These are phyloP conservation scores for Saccharomycopsis hybrid DNA, from an alignment of 1,139 yeast genomes.

Conservation along the genomic window DNA sequence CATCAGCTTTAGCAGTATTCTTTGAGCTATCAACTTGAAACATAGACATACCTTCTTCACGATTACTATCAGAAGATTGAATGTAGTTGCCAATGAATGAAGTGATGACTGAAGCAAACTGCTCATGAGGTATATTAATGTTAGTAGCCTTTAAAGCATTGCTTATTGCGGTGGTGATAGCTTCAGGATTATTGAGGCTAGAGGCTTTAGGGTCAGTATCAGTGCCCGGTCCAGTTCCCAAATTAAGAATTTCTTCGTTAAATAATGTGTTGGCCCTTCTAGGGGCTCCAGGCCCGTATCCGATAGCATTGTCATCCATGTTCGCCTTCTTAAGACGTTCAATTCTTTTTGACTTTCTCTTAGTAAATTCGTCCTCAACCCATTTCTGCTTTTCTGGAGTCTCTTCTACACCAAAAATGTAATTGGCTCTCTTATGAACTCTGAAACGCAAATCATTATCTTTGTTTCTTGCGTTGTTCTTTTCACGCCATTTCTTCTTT, in stretches of 20 bases:
- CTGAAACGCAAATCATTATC: constrained; percentile 81
- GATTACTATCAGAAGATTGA: neutral
- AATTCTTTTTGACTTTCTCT: constrained; percentile 52
- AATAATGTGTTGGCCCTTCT: constrained; percentile 1
- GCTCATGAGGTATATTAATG: constrained; percentile 12
- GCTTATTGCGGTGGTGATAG: constrained; percentile 10
- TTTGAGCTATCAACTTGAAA: neutral
- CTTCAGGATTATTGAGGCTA: neutral
- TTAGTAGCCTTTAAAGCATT: constrained; percentile 9
- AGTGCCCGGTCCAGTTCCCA: neutral
- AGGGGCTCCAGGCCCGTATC: neutral
- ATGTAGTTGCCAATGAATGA: neutral
- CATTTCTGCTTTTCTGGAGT: constrained; percentile 56
- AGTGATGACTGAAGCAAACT: constrained; percentile 12
- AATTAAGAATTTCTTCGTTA: neutral
- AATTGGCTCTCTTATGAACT: constrained; percentile 63
- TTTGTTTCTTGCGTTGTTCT: constrained; percentile 72
- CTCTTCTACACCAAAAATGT: constrained; percentile 58
- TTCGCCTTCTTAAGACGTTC: constrained; percentile 12
- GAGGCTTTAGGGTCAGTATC: neutral
- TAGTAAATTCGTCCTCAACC: constrained; percentile 69
- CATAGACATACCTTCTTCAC: neutral
- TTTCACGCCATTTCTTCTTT: constrained; percentile 87
- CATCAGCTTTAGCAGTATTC: neutral
- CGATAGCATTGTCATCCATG: constrained; percentile 13